These are phyloP conservation scores for Hyphopichia wangnamkhiaoensis DNA, from an alignment of 1,139 yeast genomes.

Conservation along the genomic window DNA sequence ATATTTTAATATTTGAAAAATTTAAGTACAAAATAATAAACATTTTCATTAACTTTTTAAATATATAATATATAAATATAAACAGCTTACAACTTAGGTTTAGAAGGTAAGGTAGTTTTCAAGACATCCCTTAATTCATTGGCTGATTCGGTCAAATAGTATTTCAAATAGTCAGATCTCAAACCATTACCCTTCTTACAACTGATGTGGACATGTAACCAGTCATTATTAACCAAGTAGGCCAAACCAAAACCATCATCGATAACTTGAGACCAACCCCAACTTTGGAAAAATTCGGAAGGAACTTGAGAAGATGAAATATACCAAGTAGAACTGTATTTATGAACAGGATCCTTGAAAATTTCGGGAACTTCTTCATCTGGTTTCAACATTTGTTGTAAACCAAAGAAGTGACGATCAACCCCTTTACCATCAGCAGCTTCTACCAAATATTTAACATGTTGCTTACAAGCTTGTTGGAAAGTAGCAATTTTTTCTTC, in stretches of 20 bases:
- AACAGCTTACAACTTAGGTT: constrained; percentile 32
- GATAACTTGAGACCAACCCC: constrained; percentile 96
- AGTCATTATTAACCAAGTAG: constrained; percentile 85
- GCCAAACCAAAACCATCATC: constrained; percentile 95
- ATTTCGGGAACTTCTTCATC: constrained; percentile 69
- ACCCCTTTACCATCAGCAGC: constrained; percentile 90
- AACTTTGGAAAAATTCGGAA: constrained; percentile 85
- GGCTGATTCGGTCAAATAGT: constrained; percentile 76
- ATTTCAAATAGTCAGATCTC: constrained; percentile 65
- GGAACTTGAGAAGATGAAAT: constrained; percentile 89
- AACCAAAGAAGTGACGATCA: constrained; percentile 92
- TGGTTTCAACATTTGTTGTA: constrained; percentile 67
- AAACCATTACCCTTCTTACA: constrained; percentile 71
- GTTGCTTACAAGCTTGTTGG: constrained; percentile 73
- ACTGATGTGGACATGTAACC: constrained; percentile 84
- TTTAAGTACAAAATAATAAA: too few relatives aligned
- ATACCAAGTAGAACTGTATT: constrained; percentile 82
- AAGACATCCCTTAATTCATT: constrained; percentile 77
- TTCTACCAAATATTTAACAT: constrained; percentile 68
- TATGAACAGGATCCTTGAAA: constrained; percentile 73
- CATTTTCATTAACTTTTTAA: too few relatives aligned
- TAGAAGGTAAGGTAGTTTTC: constrained; percentile 35
- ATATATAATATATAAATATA: too few relatives aligned
- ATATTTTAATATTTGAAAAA: too few relatives aligned
- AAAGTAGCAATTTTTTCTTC: constrained; percentile 68